Evolutionary conservation across 1,139 yeast species (phyloP).

Genomic region (Candida sojae): DNA sequence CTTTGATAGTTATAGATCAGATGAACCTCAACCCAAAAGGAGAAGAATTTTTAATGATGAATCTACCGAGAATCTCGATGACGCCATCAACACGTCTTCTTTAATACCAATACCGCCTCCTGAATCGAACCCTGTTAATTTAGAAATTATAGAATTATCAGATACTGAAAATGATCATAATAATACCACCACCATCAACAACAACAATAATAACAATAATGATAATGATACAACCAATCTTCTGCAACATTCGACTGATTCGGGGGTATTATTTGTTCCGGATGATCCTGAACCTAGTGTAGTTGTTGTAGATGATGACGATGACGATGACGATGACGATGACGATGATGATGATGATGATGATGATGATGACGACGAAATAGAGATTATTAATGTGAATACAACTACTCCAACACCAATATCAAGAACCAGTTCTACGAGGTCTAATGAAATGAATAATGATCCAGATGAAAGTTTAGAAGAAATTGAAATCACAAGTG

Average conservation of each 20-base stretch:
- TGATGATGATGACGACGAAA: conserved; percentile 17
- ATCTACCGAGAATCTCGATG: no score
- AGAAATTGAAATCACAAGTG: conserved; percentile 13
- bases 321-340: conserved; percentile 9
- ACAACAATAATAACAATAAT: no score
- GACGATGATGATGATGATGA: conserved; percentile 6
- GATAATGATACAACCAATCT: no score
- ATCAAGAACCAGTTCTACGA: conserved; percentile 4
- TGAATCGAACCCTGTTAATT: background rate
- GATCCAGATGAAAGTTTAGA: background rate
- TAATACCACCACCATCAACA: background rate
- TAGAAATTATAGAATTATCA: background rate
- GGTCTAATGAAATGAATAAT: background rate
- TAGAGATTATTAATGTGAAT: conserved; percentile 16
- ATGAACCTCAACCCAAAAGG: no score
- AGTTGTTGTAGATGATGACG: background rate
- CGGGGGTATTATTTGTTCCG: no score
- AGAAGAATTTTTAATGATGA: no score
- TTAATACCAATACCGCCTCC: background rate
- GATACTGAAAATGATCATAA: background rate
- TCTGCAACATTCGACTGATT: no score
- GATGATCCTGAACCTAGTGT: no score
- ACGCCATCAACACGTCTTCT: no score
- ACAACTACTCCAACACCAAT: conserved; percentile 11
- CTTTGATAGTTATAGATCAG: no score